These are phyloP conservation scores for Aspergillus biplanus DNA, from an alignment of 495 filamentous ascomycete species.

Conservation along the genomic window DNA sequence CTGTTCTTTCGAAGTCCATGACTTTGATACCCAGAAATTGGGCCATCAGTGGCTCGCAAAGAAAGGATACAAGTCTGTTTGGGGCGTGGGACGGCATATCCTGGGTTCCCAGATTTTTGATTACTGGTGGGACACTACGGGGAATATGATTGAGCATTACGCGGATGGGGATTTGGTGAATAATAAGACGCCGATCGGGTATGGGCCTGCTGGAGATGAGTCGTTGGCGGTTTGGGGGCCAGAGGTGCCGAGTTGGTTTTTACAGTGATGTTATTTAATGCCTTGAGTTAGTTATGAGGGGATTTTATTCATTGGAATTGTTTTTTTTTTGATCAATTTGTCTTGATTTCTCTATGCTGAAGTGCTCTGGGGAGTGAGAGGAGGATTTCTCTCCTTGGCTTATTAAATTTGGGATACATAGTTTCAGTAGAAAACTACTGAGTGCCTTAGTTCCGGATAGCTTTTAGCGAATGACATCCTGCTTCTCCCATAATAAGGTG, in stretches of 20 bases:
- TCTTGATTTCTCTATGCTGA: no score
- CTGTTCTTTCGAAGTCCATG: slow-evolving; percentile 72
- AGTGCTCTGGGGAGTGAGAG: no score
- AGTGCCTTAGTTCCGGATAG: no score
- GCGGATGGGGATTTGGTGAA: slow-evolving; percentile 64
- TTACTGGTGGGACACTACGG: slow-evolving; percentile 67
- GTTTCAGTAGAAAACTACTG: no score
- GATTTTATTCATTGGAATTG: no score
- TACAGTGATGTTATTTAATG: background rate
- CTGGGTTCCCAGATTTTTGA: slow-evolving; percentile 78
- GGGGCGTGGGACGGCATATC: slow-evolving; percentile 77
- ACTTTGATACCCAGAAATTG: slow-evolving; percentile 74
- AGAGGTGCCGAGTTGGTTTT: slow-evolving; percentile 25
- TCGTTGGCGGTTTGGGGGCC: slow-evolving; percentile 39
- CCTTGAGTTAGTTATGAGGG: no score
- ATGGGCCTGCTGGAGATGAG: slow-evolving; percentile 30
- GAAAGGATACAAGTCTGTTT: slow-evolving; percentile 68
- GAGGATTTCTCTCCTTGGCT: no score
- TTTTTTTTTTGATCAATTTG: no score
- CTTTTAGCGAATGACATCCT: no score
- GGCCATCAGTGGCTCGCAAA: slow-evolving; percentile 71
- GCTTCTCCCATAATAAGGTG: no score
- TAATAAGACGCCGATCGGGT: slow-evolving; percentile 34
- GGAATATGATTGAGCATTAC: slow-evolving; percentile 68
- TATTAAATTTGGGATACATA: no score